These are phyloP conservation scores for Pseudomonodictys pantanalensis DNA, from an alignment of 495 filamentous ascomycete genomes.

Conservation along the genomic window DNA sequence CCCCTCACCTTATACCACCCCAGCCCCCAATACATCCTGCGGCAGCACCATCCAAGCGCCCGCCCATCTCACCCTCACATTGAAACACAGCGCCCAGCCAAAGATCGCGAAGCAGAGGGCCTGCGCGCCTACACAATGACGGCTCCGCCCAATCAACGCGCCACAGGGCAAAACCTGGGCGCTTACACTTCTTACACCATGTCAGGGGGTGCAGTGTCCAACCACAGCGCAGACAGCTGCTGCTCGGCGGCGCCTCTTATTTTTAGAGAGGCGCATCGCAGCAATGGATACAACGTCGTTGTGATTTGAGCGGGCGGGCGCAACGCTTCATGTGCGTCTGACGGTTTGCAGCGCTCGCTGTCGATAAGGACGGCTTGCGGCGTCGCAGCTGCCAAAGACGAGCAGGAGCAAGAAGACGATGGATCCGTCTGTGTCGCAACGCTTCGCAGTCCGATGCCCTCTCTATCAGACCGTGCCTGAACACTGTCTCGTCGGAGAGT, in stretches of 20 bases:
- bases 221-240: slow-evolving; percentile 1
- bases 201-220: slow-evolving; percentile 14
- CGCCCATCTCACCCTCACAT: slow-evolving; percentile 24
- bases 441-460: too few species aligned
- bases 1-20: slow-evolving; percentile 20
- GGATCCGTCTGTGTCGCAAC: too few species aligned
- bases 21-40: too few species aligned
- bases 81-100: slow-evolving; percentile 27
- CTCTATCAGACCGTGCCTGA: too few species aligned
- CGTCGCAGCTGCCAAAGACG: neutral
- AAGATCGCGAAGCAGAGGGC: too few species aligned
- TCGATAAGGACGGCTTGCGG: neutral
- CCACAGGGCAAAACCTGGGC: slow-evolving; percentile 1
- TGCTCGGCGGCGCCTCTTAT: slow-evolving; percentile 4
- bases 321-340: neutral
- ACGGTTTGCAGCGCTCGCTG: neutral
- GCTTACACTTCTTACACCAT: slow-evolving; percentile 14
- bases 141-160: slow-evolving; percentile 7
- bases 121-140: too few species aligned
- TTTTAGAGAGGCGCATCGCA: neutral
- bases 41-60: too few species aligned
- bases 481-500: too few species aligned
- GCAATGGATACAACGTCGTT: neutral
- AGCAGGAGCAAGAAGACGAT: neutral
- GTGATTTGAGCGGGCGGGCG: neutral